A percentile compares a stretch with the other conserved stretches of the same genome.
phyloP scores from a whole-genome alignment of 148 eudicot genomes.

The Rheum nobile region DNA sequence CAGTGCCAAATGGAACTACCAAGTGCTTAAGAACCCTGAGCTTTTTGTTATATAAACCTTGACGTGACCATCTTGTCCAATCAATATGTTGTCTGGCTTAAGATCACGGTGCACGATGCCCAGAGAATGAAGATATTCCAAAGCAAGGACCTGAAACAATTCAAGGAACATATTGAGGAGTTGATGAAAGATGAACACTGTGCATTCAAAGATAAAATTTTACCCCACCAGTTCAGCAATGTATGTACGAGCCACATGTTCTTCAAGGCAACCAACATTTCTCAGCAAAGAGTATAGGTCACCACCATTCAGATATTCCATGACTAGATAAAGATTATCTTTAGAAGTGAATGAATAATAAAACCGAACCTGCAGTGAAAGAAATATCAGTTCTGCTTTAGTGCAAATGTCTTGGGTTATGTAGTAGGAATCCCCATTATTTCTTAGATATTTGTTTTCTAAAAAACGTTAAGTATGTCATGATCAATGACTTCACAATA shows the following conservation, averaged over 20 bases:
- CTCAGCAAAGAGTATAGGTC: slow-evolving; percentile 53
- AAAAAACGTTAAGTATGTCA: neutral
- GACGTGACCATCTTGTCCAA: slow-evolving; percentile 62
- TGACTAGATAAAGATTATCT: slow-evolving; percentile 56
- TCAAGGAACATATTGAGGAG: neutral
- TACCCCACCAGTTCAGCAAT: slow-evolving; percentile 51
- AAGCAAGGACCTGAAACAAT: slow-evolving; percentile 50
- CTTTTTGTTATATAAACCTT: slow-evolving; percentile 26
- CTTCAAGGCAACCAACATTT: slow-evolving; percentile 57
- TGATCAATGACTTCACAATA: neutral
- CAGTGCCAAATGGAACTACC: slow-evolving; percentile 6
- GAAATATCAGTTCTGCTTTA: neutral
- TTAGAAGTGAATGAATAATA: slow-evolving; percentile 59
- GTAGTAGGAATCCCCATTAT: neutral
- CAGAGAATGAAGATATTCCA: slow-evolving; percentile 59
- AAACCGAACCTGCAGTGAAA: slow-evolving; percentile 43
- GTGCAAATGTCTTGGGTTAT: neutral
- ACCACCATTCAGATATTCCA: slow-evolving; percentile 69
- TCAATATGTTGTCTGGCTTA: slow-evolving; percentile 65
- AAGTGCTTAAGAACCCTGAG: neutral
- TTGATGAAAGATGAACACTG: neutral
- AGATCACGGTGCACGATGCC: slow-evolving; percentile 66
- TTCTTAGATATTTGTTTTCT: neutral
- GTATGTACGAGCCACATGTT: slow-evolving; percentile 44
- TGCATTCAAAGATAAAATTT: neutral